phyloP scores from a whole-genome alignment of 202 grass and related monocot species.

The Carex arenaria region DNA sequence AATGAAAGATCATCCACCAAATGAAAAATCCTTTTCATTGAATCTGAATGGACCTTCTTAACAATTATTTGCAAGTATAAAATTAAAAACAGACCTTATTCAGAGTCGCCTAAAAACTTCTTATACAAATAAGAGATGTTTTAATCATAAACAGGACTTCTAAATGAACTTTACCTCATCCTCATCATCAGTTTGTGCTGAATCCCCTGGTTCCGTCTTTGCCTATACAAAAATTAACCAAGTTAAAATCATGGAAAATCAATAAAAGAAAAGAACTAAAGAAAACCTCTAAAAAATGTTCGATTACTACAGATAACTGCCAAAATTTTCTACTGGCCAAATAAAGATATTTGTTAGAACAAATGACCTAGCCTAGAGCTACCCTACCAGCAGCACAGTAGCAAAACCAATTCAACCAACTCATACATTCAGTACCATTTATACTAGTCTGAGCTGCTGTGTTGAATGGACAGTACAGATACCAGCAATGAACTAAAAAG shows the following conservation, averaged over 20 bases:
- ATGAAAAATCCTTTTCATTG: background rate
- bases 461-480: background rate
- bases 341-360: background rate
- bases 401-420: background rate
- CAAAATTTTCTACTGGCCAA: background rate
- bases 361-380: background rate
- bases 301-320: background rate
- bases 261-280: background rate
- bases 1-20: background rate
- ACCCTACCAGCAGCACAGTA: background rate
- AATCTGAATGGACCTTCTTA: background rate
- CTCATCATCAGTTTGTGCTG: background rate
- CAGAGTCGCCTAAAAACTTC: background rate
- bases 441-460: background rate
- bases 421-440: background rate
- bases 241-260: background rate
- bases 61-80: background rate
- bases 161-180: slow-evolving; percentile 17
- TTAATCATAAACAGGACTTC: background rate
- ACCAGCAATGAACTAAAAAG: background rate
- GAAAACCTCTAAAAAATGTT: background rate
- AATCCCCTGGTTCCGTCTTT: slow-evolving; percentile 25
- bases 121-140: slow-evolving; percentile 1
- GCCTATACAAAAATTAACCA: slow-evolving; percentile 11
- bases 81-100: background rate